Conservation (phyloP, 2,329 filamentous ascomycete species). For the Aspergillus hortae region DNA sequence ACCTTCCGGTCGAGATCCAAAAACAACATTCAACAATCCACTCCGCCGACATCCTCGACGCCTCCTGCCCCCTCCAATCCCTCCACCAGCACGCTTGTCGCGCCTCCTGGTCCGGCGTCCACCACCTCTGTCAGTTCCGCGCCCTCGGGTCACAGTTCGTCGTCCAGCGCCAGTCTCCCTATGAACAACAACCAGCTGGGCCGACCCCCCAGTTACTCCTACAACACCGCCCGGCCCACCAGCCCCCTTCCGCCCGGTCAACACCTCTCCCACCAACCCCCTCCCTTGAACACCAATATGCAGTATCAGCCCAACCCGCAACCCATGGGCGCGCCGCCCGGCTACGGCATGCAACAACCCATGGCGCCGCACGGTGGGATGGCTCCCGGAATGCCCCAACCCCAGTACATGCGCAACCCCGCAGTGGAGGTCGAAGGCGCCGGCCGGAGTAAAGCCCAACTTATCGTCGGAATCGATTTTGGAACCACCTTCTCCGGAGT, state of each 20-base stretch:
- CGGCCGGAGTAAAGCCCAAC: slow-evolving; percentile 86
- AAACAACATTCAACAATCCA: slow-evolving; percentile 37
- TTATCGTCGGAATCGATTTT: slow-evolving; percentile 99
- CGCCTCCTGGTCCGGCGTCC: slow-evolving; percentile 31
- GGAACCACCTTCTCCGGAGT: slow-evolving; percentile 98
- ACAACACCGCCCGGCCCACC: slow-evolving; percentile 50
- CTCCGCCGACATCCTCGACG: slow-evolving; percentile 31
- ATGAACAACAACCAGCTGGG: slow-evolving; percentile 58
- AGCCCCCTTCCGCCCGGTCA: slow-evolving; percentile 50
- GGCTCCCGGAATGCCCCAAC: slow-evolving; percentile 22
- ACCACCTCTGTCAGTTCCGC: slow-evolving; percentile 32
- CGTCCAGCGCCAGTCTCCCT: slow-evolving; percentile 49
- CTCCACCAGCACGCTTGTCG: slow-evolving; percentile 27
- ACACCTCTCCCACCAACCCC: slow-evolving; percentile 43
- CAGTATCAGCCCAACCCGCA: slow-evolving; percentile 36
- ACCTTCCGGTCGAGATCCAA: slow-evolving; percentile 48
- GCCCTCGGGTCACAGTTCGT: slow-evolving; percentile 37
- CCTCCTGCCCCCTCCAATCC: slow-evolving; percentile 28
- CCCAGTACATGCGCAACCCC: slow-evolving; percentile 32
- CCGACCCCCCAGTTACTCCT: slow-evolving; percentile 63
- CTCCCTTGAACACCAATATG: slow-evolving; percentile 54
- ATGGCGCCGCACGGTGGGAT: slow-evolving; percentile 24
- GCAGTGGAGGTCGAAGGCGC: slow-evolving; percentile 75
- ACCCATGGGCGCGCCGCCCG: slow-evolving; percentile 41
- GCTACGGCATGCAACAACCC: slow-evolving; percentile 41